These are phyloP conservation scores for Madurella mycetomatis DNA, from an alignment of 2,329 filamentous ascomycete genomes.

Conservation along the genomic window DNA sequence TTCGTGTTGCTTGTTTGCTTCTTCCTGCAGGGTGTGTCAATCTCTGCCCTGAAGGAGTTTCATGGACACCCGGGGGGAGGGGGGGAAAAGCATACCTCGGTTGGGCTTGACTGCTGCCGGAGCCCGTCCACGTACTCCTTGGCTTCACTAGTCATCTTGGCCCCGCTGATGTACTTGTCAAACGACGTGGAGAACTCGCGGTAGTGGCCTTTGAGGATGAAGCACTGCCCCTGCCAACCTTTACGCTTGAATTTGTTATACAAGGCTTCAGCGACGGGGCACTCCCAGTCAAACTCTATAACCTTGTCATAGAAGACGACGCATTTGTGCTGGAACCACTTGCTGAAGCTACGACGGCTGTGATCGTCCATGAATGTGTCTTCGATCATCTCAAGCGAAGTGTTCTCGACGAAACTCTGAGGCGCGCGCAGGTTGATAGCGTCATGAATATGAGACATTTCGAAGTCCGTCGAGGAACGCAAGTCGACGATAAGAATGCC, in stretches of 20 bases:
- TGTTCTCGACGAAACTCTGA: conserved; percentile 43
- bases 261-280: conserved; percentile 44
- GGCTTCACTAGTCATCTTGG: conserved; percentile 39
- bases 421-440: conserved; percentile 51
- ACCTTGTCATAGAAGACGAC: conserved; percentile 51
- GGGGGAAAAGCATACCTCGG: conserved; percentile 28
- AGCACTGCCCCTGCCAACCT: conserved; percentile 49
- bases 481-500: conserved; percentile 49
- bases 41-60: not conserved
- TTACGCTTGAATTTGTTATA: conserved; percentile 42
- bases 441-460: conserved; percentile 47
- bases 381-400: conserved; percentile 49
- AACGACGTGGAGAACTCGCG: conserved; percentile 52
- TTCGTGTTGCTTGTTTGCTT: conserved; percentile 27
- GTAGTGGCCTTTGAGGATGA: conserved; percentile 54
- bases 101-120: conserved; percentile 32
- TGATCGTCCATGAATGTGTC: conserved; percentile 46
- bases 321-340: conserved; percentile 44
- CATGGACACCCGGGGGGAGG: not conserved
- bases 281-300: conserved; percentile 48
- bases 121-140: conserved; percentile 38
- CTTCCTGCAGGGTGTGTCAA: conserved; percentile 21
- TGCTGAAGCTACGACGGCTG: conserved; percentile 43
- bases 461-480: conserved; percentile 43
- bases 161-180: conserved; percentile 45